A percentile compares a stretch with the other conserved stretches of the same genome.
phyloP scores from a whole-genome alignment of 371 early-diverging fungal species.

The Mucor velutinosus region DNA sequence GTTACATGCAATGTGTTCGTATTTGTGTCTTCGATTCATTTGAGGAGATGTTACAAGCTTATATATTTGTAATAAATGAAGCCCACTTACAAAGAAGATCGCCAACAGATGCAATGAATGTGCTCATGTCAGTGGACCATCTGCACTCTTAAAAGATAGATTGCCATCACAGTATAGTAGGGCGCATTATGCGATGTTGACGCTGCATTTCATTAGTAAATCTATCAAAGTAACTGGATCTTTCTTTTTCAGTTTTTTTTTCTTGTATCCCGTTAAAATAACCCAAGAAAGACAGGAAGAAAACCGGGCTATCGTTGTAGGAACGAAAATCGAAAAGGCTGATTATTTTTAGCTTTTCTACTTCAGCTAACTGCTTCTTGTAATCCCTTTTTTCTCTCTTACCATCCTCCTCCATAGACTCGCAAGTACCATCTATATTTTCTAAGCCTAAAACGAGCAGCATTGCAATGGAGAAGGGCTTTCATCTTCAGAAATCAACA shows the following conservation, averaged over 20 bases:
- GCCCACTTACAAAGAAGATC: background rate
- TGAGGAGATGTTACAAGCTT: background rate
- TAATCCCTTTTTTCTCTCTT: background rate
- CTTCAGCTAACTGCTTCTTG: constrained; percentile 2
- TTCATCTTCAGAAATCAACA: background rate
- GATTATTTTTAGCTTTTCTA: constrained; percentile 1
- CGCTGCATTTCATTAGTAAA: background rate
- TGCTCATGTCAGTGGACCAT: background rate
- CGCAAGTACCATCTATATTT: background rate
- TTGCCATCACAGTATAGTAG: background rate
- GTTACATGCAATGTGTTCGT: background rate
- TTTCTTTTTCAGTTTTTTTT: background rate
- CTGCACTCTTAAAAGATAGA: background rate
- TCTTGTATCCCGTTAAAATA: constrained; percentile 2
- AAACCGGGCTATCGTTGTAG: constrained; percentile 1
- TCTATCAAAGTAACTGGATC: background rate
- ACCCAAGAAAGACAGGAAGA: background rate
- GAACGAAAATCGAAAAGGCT: background rate
- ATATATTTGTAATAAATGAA: background rate
- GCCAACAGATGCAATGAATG: background rate
- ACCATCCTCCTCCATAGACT: no score
- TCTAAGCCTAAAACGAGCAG: background rate
- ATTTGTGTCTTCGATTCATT: background rate
- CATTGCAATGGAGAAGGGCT: background rate
- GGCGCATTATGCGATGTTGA: background rate